These are phyloP conservation scores for Haematococcus sp. DNA, from an alignment of 139 green algal genomes.

Conservation along the genomic window DNA sequence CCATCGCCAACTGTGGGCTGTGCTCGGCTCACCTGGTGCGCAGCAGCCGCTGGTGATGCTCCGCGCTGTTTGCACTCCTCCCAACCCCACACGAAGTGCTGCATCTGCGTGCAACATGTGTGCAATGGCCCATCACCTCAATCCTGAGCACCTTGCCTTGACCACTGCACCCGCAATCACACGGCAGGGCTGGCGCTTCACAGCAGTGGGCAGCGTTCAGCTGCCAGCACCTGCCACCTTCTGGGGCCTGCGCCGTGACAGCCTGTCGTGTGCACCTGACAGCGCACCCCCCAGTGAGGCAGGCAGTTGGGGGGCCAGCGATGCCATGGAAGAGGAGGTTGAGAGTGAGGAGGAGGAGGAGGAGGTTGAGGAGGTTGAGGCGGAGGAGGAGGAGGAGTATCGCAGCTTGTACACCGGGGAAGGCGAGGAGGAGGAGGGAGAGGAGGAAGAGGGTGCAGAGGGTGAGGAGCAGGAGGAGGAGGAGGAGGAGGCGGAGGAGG, in stretches of 20 bases:
- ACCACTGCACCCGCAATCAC: neutral
- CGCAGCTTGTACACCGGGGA: no score
- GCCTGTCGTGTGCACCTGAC: constrained; percentile 1
- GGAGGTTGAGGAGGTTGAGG: no score
- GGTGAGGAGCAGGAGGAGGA: neutral
- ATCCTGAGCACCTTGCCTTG: neutral
- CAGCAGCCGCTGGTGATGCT: neutral
- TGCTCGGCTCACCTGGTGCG: constrained; percentile 33
- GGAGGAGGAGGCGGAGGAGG: neutral
- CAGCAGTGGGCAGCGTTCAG: constrained; percentile 12
- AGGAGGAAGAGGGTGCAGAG: neutral
- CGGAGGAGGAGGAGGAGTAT: no score
- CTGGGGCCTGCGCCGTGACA: constrained; percentile 19
- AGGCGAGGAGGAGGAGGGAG: neutral
- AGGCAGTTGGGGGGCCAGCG: no score
- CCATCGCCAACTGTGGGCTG: constrained; percentile 42
- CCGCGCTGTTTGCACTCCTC: neutral
- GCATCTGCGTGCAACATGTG: no score
- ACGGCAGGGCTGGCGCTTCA: no score
- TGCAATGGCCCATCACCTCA: no score
- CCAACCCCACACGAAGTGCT: no score
- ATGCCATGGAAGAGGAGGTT: no score
- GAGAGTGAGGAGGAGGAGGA: no score
- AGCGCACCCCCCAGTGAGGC: neutral
- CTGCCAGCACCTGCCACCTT: neutral